Evolutionary conservation across 148 eudicot species (phyloP).

Genomic region (Limonium bicolor): DNA sequence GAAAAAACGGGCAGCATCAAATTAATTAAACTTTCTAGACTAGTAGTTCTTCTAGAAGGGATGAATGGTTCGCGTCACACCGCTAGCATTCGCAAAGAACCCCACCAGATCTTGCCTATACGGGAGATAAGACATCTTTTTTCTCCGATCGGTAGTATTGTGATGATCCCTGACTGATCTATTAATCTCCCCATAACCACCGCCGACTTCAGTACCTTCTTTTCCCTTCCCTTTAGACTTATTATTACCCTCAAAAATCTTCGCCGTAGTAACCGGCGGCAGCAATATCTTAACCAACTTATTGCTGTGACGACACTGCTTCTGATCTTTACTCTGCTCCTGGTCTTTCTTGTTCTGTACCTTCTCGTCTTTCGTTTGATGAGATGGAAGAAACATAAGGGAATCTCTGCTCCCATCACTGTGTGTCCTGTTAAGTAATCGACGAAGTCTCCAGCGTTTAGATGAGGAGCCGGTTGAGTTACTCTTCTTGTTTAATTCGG

Average conservation of each 20-base stretch:
- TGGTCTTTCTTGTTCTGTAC: not conserved
- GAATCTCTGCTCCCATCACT: constrained; percentile 66
- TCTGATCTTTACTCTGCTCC: too few species aligned
- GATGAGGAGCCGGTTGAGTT: constrained; percentile 51
- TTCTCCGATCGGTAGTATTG: constrained; percentile 4
- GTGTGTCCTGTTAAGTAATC: constrained; percentile 44
- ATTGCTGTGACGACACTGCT: too few species aligned
- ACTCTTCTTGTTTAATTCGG: constrained; percentile 41
- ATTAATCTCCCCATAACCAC: not conserved
- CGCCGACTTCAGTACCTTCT: constrained; percentile 3
- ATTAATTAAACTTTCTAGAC: too few species aligned
- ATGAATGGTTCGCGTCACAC: constrained; percentile 26
- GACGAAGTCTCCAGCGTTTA: constrained; percentile 52
- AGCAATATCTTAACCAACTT: too few species aligned
- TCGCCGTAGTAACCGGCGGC: too few species aligned
- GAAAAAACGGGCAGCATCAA: too few species aligned
- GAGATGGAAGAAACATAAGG: constrained; percentile 17
- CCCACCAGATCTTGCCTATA: constrained; percentile 45
- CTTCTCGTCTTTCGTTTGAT: not conserved
- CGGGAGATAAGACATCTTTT: constrained; percentile 23
- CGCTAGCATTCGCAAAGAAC: constrained; percentile 37
- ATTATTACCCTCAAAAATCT: too few species aligned
- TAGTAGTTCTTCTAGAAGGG: too few species aligned
- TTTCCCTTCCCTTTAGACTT: not conserved
- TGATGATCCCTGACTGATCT: not conserved